These are phyloP conservation scores for Pleoardoris graminearum DNA, from an alignment of 2,329 filamentous ascomycete species.

Conservation along the genomic window DNA sequence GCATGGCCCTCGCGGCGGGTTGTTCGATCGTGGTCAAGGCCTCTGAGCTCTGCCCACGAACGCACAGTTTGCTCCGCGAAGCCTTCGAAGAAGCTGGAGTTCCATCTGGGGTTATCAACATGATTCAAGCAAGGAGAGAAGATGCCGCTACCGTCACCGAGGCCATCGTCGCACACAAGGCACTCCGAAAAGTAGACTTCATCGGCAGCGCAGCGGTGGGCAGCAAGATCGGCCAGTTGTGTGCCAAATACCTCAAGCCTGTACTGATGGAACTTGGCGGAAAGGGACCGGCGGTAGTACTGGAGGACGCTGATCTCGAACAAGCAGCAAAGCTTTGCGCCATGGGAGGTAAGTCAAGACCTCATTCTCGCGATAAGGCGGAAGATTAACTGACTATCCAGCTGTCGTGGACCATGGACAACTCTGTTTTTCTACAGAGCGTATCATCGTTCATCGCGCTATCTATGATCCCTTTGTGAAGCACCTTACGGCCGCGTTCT, in stretches of 20 bases:
- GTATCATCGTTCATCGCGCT: constrained; percentile 63
- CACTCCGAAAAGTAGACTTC: constrained; percentile 71
- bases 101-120: constrained; percentile 72
- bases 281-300: constrained; percentile 75
- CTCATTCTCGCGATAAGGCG: not conserved
- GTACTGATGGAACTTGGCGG: constrained; percentile 79
- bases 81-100: constrained; percentile 64
- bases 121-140: constrained; percentile 61
- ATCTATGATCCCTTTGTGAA: constrained; percentile 57
- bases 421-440: constrained; percentile 84
- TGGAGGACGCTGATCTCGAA: constrained; percentile 69
- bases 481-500: constrained; percentile 48
- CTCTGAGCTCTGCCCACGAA: constrained; percentile 31
- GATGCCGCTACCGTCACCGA: constrained; percentile 69
- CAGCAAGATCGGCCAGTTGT: constrained; percentile 67
- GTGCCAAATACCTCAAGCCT: constrained; percentile 75
- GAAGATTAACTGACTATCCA: not conserved
- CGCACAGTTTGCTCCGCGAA: constrained; percentile 22
- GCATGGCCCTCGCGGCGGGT: constrained; percentile 62
- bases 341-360: constrained; percentile 18
- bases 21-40: constrained; percentile 40
- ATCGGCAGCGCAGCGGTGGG: constrained; percentile 75
- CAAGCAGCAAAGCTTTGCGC: constrained; percentile 27
- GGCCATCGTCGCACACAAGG: constrained; percentile 67
- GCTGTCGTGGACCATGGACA: constrained; percentile 58